phyloP scores from a whole-genome alignment of 192 early-diverging fungal species.

The Backusella luteola region DNA sequence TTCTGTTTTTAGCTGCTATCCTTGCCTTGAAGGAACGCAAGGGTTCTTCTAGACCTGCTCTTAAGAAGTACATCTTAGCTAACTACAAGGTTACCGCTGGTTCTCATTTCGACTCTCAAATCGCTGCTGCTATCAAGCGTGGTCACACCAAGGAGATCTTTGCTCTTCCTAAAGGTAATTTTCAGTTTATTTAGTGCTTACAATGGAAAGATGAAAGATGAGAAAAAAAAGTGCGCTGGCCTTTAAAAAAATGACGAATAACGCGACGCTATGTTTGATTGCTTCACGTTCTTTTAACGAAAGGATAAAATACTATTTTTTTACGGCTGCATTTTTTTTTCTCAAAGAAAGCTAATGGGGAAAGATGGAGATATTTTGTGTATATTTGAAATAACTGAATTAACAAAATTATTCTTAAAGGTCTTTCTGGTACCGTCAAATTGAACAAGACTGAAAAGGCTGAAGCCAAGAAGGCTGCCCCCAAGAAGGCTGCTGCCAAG shows the following conservation, averaged over 20 bases:
- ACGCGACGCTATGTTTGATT: neutral
- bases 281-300: neutral
- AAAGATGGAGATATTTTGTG: too few species aligned
- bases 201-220: neutral
- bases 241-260: neutral
- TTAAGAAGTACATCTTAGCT: conserved; percentile 77
- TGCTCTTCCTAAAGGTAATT: conserved; percentile 62
- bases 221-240: neutral
- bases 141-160: conserved; percentile 57
- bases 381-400: neutral
- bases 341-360: neutral
- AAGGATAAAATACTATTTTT: neutral
- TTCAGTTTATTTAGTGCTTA: conserved; percentile 9
- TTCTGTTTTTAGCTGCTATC: conserved; percentile 38
- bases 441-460: conserved; percentile 51
- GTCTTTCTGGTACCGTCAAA: conserved; percentile 64
- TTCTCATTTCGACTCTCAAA: conserved; percentile 52
- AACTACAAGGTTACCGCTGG: conserved; percentile 57
- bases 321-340: neutral
- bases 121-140: conserved; percentile 66
- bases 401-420: neutral
- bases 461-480: conserved; percentile 36
- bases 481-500: conserved; percentile 44
- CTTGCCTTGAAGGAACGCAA: conserved; percentile 67
- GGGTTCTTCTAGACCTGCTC: conserved; percentile 66